These are phyloP conservation scores for Sclerotinia trifoliorum DNA, from an alignment of 2,329 filamentous ascomycete genomes.

Conservation along the genomic window DNA sequence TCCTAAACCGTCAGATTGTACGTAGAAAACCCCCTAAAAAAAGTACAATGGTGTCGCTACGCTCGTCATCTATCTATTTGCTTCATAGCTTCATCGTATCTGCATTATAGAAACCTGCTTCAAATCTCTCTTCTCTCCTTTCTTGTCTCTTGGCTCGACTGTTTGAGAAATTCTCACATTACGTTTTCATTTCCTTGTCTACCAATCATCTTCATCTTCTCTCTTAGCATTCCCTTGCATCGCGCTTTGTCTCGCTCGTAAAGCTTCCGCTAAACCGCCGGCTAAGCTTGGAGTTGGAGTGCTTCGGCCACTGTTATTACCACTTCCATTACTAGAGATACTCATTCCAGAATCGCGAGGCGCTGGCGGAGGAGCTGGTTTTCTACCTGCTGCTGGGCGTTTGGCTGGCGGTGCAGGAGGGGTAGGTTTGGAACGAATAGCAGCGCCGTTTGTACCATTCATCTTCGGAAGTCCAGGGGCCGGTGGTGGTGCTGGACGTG, in stretches of 20 bases:
- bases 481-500: constrained; percentile 47
- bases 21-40: neutral
- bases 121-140: neutral
- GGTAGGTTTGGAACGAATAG: constrained; percentile 38
- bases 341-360: constrained; percentile 72
- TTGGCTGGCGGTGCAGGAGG: constrained; percentile 60
- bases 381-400: constrained; percentile 68
- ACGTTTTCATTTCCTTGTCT: constrained; percentile 14
- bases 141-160: neutral
- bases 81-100: constrained; percentile 13
- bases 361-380: constrained; percentile 64
- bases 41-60: neutral
- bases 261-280: constrained; percentile 74
- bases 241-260: constrained; percentile 70
- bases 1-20: neutral
- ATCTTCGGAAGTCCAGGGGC: constrained; percentile 47
- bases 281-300: constrained; percentile 71
- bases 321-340: constrained; percentile 53
- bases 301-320: constrained; percentile 61
- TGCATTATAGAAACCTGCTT: constrained; percentile 5
- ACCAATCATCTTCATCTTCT: constrained; percentile 41
- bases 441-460: constrained; percentile 43
- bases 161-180: neutral
- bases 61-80: constrained; percentile 14
- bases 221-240: constrained; percentile 54